Base-by-base conservation (phyloP, 352 stramenopile genomes). In the Phytophthora brassicae region DNA sequence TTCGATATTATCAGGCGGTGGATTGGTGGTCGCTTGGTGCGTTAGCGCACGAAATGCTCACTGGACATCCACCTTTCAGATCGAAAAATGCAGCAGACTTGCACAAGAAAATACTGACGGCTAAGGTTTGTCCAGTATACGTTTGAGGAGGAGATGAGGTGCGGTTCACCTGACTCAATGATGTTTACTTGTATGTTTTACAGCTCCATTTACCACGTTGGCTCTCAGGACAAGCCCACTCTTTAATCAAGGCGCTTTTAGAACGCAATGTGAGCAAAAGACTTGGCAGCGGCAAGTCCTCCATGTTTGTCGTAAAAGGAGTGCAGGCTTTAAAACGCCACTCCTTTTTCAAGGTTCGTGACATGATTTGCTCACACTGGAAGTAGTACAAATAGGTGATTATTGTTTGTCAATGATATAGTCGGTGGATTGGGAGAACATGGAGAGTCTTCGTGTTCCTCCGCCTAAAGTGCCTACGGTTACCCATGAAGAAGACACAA, bases 291-390 rank as follows among this genome's bases (percentile, higher is more conserved):
- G 81, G 94, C 7, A 98, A 97, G 68, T 96, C 90, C 16, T 99
- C 93, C 14, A 99, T 99, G 95, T 99, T 99, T 68, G 84, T 98
- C 35, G 87, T 99, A 4, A 96, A 96, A 45, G 97, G 97, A 26
- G 91, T 99, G 6, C 85, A 97, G 23, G 95, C 87, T 20, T 62
- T 99, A 31, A 99, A 99, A 71, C 72, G 84, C 42, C 89, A 98
- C 29, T 63, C 89, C 0, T 99, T 99, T 71, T 99, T 99, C 72
- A 92, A 88, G 71, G 84, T 90, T 57, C 8, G 54, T 16, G n/a
- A 14, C 26, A 7, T 36, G 9, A 44, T 24, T 44, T 17, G 11
- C 38, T 7, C 38, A 17, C 38, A 14, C 11, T 26, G 38, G 31
- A 23, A 43, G 38, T 1, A 12, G n/a, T n/a, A 17, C 23, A 54